Evolutionary conservation across 148 eudicot genomes (phyloP), one percentile per base, ranked within the genome.

Genomic region (Linanthus parryae): DNA sequence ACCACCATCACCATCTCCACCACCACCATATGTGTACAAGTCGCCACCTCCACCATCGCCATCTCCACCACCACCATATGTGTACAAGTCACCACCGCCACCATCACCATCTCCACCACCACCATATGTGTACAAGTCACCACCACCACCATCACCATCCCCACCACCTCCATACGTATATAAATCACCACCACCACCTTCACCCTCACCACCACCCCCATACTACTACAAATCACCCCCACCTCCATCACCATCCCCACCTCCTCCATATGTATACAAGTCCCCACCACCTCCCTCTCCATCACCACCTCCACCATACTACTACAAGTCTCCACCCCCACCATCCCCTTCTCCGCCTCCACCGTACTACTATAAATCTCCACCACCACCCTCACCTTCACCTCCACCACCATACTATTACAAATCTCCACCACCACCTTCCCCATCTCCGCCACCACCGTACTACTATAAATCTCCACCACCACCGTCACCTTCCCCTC

Each of bases 11-110:
- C 53, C 57, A 2, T 50, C 73, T 0, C 69, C 69, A 7, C 65
- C 73, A 27, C 78, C 78, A 6, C 69, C 78, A 3, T 73, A 73
- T 27, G 2, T 31, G 1, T 60, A 73, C 44, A 48, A 59, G 11
- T 73, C 78, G 0, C 73, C 78, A 21, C 65, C 69, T 21, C 71
- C 71, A 24, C 70, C 71, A 0, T 38, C 44, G 5, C 72, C 61
- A 0, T 68, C 76, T 12, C 71, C 76, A 19, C 60, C 72, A n/a
- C 77, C 77, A 22, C 61, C 61, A 0, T 73, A 73, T 30, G 7
- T 23, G 2, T 63, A 67, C 44, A 41, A 58, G 26, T 47, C 52
- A 1, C 52, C 52, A 25, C 52, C 52, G 2, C 52, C 52, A 11
- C 52, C 52, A 31, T 5, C n/a, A n/a, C n/a, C n/a, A n/a, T n/a